Base-by-base conservation (phyloP, 164 flowering plant species). In the Paratinospora sagittata region DNA sequence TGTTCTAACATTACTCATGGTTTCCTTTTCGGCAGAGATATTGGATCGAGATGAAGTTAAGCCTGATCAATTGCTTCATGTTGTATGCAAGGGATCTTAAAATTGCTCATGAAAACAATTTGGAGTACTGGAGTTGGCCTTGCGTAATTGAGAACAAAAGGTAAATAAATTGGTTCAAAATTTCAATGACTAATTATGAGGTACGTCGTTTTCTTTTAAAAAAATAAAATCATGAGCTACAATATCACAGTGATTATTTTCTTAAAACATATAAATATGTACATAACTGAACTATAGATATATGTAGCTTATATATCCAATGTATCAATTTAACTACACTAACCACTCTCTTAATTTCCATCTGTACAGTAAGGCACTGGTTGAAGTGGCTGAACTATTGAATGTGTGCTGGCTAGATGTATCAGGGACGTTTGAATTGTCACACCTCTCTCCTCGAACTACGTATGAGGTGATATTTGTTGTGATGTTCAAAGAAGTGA, bases 381-480 rank as follows among this genome's bases (percentile, higher is more conserved):
- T 85, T 27, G 87, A 82, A 3, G 89, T 82, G 16, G 96, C 88
- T 0, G 85, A 87, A 70, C 81, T 90, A 16, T 10, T 70, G 34
- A 78, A 86, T n/a, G 91, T 90, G 0, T 87, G 94, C 57, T 89
- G 96, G 98, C 85, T 92, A 3, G 98, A 92, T 78, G 81, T 88
- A 49, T 73, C 76, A 69, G 94, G 89, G 47, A 86, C 68, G 63
- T 73, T 90, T 21, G 81, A 87, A 26, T 78, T 67, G 3, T 60
- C 76, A 27, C 76, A 80, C 67, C 87, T 92, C 16, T 65, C 89
- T 17, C 89, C 90, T 1, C 82, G 75, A 41, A 71, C 75, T 7
- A 17, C 57, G 2, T 92, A 89, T 41, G 83, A 85, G 70, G 84
- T 86, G 58, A 77, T 73, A 2, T 85, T 85, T 60, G 75, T 82